Evolutionary conservation across 805 yeast species (phyloP), one percentile per base, ranked within the genome.

Genomic region (Lipomyces kockii): DNA sequence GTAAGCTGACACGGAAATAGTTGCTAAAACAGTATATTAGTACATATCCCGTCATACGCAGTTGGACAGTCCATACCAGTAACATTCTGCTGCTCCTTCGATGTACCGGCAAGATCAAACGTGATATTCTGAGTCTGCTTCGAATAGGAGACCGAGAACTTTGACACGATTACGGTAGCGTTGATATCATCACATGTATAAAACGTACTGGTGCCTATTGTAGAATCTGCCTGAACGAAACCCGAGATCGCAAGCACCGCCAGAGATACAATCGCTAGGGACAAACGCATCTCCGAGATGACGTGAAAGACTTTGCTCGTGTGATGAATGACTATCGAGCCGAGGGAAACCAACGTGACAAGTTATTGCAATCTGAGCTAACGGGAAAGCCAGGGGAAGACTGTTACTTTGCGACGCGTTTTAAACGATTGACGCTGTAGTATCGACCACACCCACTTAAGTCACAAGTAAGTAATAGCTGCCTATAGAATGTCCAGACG

Each of bases 1-100:
- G 60, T 77, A 77, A 6, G 78, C 77, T 9, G 65, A 55, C 17
- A 77, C 71, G 39, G 37, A 53, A 27, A 68, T 34, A n/a, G 67
- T 61, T 12, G 71, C 71, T 66, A 20, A 14, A 27, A n/a, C 25
- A 32, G 35, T 25, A 14, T 9, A 35, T 35, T 27, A 58, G 37
- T 17, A 20, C 20, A 34, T 11, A 14, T 14, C 22, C 14, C 17
- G 35, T 20, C 32, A 12, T 3, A 11, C 27, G 8, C 35, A 34
- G 32, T 1, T 9, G 35, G 7, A 22, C 12, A 57, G 9, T 9
- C 14, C 71, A 5, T 37, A 67, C 71, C 72, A 12, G 67, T 58
- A 17, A 69, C 66, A 39, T 67, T 68, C 53, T 64, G 69, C 14
- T 5, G 34, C 27, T 46, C 51, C 17, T 60, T 58, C 27, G 69